A percentile compares a stretch with the other conserved stretches of the same genome.
Evolutionary conservation across 2,329 filamentous ascomycete species (phyloP).

Genomic region (Venturia oleaginea): DNA sequence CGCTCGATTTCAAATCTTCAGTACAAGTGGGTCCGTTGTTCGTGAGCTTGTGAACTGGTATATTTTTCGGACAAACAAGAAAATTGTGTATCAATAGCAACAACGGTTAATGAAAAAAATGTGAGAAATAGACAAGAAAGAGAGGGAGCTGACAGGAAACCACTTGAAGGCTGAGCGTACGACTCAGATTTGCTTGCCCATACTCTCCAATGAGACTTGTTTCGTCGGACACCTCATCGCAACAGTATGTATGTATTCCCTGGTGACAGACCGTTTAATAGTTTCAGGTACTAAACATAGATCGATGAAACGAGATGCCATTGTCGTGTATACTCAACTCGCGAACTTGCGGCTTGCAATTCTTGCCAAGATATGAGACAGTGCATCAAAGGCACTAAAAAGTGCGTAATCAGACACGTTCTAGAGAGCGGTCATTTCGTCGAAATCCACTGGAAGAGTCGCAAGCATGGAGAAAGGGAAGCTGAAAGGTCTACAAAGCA

Average conservation of each 20-base stretch:
- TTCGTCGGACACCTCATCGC: not conserved
- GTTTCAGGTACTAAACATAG: not conserved
- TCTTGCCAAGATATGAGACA: not conserved
- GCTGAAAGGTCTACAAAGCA: not conserved
- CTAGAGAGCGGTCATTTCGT: no score
- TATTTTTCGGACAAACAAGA: not conserved
- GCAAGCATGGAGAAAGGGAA: not conserved
- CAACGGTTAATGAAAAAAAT: not conserved
- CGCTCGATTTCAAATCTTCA: not conserved
- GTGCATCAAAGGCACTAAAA: not conserved
- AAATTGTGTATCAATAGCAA: not conserved
- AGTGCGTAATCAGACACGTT: not conserved
- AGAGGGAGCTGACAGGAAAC: not conserved
- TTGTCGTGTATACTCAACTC: not conserved
- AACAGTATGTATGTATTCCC: not conserved
- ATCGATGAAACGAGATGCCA: not conserved
- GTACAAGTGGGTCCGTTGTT: not conserved
- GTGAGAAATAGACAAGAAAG: not conserved
- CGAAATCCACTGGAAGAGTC: no score
- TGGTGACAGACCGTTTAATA: not conserved
- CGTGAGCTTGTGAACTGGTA: not conserved
- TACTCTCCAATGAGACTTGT: not conserved
- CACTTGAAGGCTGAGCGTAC: not conserved
- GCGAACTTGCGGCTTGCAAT: not conserved
- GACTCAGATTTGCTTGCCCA: not conserved